Evolutionary conservation across 2,329 filamentous ascomycete genomes (phyloP).

Genomic region (Periconia sp.): DNA sequence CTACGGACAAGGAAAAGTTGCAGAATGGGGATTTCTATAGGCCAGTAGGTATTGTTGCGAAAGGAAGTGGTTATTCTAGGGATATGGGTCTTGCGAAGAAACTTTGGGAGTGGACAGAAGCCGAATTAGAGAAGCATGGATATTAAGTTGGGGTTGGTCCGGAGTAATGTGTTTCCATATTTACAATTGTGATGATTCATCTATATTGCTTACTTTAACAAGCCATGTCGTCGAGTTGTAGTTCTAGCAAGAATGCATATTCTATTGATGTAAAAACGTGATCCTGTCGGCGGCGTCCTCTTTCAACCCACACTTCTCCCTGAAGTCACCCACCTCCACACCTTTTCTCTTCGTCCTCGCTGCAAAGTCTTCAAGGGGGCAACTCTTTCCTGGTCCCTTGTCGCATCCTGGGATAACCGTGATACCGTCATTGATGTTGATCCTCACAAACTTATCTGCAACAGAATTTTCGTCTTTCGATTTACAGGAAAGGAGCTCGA

Average conservation of each 20-base stretch:
- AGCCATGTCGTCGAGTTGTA: no score
- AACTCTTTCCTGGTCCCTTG: conserved; percentile 55
- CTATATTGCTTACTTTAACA: no score
- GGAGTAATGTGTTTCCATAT: no score
- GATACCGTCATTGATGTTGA: conserved; percentile 65
- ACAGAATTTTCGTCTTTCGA: background rate
- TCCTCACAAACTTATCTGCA: conserved; percentile 50
- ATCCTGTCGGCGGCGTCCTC: conserved; percentile 50
- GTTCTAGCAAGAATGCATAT: no score
- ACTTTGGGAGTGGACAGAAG: conserved; percentile 48
- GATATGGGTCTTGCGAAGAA: conserved; percentile 43
- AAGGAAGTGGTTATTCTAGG: conserved; percentile 29
- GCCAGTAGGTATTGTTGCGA: conserved; percentile 35
- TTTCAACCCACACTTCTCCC: conserved; percentile 54
- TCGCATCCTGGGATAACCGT: conserved; percentile 56
- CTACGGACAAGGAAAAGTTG: conserved; percentile 39
- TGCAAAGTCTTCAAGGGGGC: conserved; percentile 54
- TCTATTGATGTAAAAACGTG: conserved; percentile 57
- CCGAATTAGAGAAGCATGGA: conserved; percentile 39
- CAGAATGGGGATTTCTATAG: conserved; percentile 52
- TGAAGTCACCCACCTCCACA: conserved; percentile 55
- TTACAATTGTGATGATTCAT: no score
- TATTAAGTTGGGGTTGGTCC: conserved; percentile 19
- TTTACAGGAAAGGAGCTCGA: conserved; percentile 58
- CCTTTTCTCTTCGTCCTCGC: conserved; percentile 49